Conservation (phyloP, 2,329 filamentous ascomycete genomes). For the Exophiala spinifera region DNA sequence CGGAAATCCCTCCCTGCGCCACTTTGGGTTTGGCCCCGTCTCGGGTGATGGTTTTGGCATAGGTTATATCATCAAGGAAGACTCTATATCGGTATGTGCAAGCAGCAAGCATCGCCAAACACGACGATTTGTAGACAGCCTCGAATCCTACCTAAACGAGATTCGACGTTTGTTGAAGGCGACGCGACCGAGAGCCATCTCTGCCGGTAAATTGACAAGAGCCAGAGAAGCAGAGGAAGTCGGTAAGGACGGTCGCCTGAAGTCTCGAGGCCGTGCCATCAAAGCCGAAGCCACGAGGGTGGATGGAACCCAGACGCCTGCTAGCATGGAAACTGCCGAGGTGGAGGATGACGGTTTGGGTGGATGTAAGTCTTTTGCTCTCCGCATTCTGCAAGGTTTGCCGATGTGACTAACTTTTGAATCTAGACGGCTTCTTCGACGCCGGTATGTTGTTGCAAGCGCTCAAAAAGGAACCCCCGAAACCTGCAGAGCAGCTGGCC, state of each 20-base stretch:
- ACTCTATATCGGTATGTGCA: constrained; percentile 84
- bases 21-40: constrained; percentile 95
- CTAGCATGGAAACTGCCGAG: constrained; percentile 63
- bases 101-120: constrained; percentile 94
- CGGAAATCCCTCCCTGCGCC: constrained; percentile 87
- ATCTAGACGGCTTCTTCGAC: constrained; percentile 90
- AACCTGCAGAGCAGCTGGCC: constrained; percentile 29
- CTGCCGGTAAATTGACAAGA: constrained; percentile 53
- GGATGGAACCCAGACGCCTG: constrained; percentile 57
- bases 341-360: constrained; percentile 84
- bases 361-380: constrained; percentile 70
- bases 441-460: constrained; percentile 84
- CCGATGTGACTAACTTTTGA: constrained; percentile 32
- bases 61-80: constrained; percentile 98
- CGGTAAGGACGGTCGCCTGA: constrained; percentile 47
- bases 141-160: constrained; percentile 88
- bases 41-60: constrained; percentile 94
- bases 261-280: constrained; percentile 63
- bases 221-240: constrained; percentile 61
- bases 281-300: constrained; percentile 39
- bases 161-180: constrained; percentile 79
- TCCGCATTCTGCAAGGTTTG: constrained; percentile 16
- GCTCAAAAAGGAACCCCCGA: constrained; percentile 40
- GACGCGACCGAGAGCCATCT: constrained; percentile 54
- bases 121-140: constrained; percentile 78